A percentile compares a stretch with the other conserved stretches of the same genome.
These are phyloP conservation scores for Aspergillus eucalypticola DNA, from an alignment of 2,329 filamentous ascomycete species.

Conservation along the genomic window DNA sequence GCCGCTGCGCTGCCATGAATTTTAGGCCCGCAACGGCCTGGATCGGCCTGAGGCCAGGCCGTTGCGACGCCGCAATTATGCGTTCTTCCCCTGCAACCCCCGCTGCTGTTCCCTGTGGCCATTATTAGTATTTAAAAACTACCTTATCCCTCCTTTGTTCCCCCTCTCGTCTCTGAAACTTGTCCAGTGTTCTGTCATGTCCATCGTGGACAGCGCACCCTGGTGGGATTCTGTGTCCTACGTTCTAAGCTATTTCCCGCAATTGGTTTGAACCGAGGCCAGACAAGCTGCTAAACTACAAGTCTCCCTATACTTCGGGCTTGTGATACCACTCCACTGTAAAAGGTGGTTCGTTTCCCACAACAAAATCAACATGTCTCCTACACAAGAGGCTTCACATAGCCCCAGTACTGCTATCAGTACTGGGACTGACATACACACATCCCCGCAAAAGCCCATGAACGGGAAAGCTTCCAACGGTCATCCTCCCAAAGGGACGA, in stretches of 20 bases:
- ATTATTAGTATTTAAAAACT: conserved; percentile 8
- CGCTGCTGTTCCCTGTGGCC: conserved; percentile 14
- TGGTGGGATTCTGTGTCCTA: conserved; percentile 13
- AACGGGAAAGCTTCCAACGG: conserved; percentile 15
- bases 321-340: background rate
- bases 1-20: conserved; percentile 1
- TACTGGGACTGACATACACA: conserved; percentile 26
- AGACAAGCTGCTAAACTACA: background rate
- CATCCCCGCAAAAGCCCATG: conserved; percentile 13
- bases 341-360: background rate
- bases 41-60: conserved; percentile 17
- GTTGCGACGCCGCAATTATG: conserved; percentile 17
- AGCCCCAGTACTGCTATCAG: conserved; percentile 16
- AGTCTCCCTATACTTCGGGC: background rate
- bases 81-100: conserved; percentile 16
- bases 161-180: background rate
- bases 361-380: background rate
- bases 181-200: conserved; percentile 14
- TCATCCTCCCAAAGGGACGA: conserved; percentile 6
- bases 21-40: background rate
- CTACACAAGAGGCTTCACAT: background rate
- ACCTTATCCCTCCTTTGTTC: background rate
- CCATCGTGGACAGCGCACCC: conserved; percentile 6
- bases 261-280: conserved; percentile 21
- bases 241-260: conserved; percentile 17